Conservation (phyloP, 371 early-diverging fungal genomes). For the Mortierella sp. region DNA sequence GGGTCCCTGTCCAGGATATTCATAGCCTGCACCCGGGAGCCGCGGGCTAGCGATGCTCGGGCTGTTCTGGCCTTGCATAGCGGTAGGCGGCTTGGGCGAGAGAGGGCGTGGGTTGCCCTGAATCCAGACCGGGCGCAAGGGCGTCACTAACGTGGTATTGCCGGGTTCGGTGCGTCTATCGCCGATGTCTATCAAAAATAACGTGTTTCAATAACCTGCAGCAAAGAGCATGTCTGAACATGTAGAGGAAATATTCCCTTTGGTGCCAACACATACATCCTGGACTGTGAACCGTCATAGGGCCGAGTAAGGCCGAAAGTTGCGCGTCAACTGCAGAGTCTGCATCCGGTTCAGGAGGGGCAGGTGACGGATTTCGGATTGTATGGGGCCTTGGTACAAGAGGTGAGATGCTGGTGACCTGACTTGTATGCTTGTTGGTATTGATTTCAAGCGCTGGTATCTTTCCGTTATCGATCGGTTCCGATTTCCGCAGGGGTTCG, state of each 20-base stretch:
- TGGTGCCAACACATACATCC: too few relatives aligned
- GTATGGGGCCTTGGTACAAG: constrained; percentile 12
- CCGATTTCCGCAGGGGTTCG: constrained; percentile 16
- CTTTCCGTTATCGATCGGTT: constrained; percentile 9
- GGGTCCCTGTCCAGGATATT: background rate
- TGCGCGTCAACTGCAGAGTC: background rate
- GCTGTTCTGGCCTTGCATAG: constrained; percentile 3
- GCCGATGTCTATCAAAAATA: too few relatives aligned
- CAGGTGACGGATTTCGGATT: constrained; percentile 4
- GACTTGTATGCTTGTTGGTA: background rate
- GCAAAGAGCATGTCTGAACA: too few relatives aligned
- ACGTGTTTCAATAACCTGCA: too few relatives aligned
- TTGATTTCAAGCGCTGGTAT: background rate
- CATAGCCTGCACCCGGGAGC: background rate
- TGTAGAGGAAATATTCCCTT: too few relatives aligned
- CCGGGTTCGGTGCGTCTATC: too few relatives aligned
- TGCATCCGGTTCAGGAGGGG: background rate
- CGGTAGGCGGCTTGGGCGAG: constrained; percentile 16
- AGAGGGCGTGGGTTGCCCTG: background rate
- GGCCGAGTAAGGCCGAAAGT: too few relatives aligned
- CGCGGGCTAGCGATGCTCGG: constrained; percentile 2
- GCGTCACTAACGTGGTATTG: too few relatives aligned
- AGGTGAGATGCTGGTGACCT: constrained; percentile 12
- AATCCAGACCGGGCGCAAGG: background rate
- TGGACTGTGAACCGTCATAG: background rate